Evolutionary conservation across 2,329 filamentous ascomycete species (phyloP).

Genomic region (Xylariaceae sp.): DNA sequence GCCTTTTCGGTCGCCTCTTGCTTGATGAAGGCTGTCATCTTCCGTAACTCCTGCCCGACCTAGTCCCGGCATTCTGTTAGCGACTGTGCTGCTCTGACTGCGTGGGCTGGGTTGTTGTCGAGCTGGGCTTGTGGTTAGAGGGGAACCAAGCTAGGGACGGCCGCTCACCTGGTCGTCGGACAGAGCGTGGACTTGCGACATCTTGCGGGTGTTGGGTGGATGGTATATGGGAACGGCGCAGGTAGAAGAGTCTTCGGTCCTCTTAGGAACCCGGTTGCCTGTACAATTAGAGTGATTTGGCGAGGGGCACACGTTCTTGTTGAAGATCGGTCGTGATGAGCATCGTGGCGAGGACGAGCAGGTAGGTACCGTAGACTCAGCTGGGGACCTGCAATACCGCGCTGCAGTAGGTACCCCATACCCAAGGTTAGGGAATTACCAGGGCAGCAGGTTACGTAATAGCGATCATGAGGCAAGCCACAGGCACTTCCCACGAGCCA

Average conservation of each 20-base stretch:
- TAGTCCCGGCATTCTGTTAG: constrained; percentile 38
- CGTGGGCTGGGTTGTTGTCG: neutral
- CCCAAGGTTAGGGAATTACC: too few relatives aligned
- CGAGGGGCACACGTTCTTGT: constrained; percentile 1
- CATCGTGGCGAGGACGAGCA: too few relatives aligned
- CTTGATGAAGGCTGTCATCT: constrained; percentile 99
- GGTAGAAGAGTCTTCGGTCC: neutral
- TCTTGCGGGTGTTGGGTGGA: constrained; percentile 48
- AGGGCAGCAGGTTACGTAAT: too few relatives aligned
- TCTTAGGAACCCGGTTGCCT: neutral
- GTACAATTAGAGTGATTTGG: neutral
- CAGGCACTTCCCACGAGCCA: neutral
- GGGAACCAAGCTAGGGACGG: constrained; percentile 12
- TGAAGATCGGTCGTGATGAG: constrained; percentile 10
- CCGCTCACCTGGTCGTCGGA: constrained; percentile 87
- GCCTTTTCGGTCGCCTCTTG: constrained; percentile 97
- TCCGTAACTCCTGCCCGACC: constrained; percentile 97
- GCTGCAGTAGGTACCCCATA: too few relatives aligned
- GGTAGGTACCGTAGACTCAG: neutral
- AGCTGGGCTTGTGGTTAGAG: constrained; percentile 20
- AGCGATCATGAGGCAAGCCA: neutral
- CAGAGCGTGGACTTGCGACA: constrained; percentile 91
- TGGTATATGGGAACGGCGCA: constrained; percentile 7
- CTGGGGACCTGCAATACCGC: too few relatives aligned
- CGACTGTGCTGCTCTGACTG: neutral